These are phyloP conservation scores for Microcos paniculata DNA, from an alignment of 345 rosid species.

Conservation along the genomic window DNA sequence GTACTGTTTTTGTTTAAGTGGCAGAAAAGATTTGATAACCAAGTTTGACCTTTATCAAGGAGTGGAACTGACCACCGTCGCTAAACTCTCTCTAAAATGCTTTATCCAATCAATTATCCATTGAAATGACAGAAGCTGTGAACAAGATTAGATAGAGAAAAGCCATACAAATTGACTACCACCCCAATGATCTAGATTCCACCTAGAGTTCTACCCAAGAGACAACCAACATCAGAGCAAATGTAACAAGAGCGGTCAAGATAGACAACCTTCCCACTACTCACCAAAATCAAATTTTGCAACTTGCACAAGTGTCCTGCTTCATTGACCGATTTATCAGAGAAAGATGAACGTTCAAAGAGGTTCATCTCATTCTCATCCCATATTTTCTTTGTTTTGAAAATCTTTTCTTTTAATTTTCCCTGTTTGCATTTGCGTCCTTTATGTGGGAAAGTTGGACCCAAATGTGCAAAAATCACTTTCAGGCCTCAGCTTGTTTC, in stretches of 20 bases:
- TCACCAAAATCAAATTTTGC: neutral
- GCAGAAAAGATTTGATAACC: slow-evolving; percentile 12
- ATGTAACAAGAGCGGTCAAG: neutral
- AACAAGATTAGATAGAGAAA: neutral
- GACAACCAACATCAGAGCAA: too few species aligned
- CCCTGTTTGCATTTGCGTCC: neutral
- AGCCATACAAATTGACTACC: neutral
- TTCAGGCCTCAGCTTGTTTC: too few species aligned
- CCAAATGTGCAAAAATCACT: neutral
- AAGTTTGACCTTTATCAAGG: neutral
- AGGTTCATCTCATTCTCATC: neutral
- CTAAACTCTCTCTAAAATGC: neutral
- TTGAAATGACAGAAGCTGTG: neutral
- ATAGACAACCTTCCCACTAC: neutral
- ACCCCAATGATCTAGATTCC: neutral
- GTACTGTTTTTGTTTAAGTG: slow-evolving; percentile 10
- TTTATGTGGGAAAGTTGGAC: neutral
- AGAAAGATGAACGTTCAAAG: neutral
- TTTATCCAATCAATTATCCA: neutral
- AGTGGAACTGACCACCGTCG: slow-evolving; percentile 7
- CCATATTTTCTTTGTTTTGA: neutral
- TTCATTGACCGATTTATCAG: neutral
- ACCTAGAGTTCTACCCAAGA: neutral
- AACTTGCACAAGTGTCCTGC: too few species aligned
- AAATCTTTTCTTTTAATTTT: neutral